Evolutionary conservation across 225 moss, liverwort and hornwort genomes (phyloP).

Genomic region (Asterella californica): DNA sequence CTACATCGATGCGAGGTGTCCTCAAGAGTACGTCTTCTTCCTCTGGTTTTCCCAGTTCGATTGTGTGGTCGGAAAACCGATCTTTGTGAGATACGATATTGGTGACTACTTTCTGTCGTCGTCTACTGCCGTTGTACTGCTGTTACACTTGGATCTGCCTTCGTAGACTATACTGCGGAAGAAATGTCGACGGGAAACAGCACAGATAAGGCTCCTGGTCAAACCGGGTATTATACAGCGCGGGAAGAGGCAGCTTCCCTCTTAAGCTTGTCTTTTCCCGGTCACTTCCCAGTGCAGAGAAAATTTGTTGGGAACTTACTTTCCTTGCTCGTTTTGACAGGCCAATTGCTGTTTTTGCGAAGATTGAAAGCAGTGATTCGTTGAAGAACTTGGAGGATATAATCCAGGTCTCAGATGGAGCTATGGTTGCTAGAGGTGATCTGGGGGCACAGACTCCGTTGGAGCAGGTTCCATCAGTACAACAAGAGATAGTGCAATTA

Average conservation of each 20-base stretch:
- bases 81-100: background rate
- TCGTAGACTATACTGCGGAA: too few species aligned
- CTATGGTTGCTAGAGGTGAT: slow-evolving; percentile 99
- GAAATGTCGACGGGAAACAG: background rate
- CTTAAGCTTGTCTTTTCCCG: background rate
- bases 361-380: slow-evolving; percentile 95
- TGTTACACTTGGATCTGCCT: background rate
- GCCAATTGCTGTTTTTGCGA: slow-evolving; percentile 87
- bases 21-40: slow-evolving; percentile 46
- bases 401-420: slow-evolving; percentile 87
- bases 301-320: background rate
- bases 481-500: slow-evolving; percentile 76
- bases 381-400: slow-evolving; percentile 87
- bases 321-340: slow-evolving; percentile 27
- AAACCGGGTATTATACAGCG: background rate
- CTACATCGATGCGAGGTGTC: slow-evolving; percentile 80
- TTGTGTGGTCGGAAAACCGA: background rate
- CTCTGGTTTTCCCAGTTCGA: background rate
- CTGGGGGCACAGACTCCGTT: slow-evolving; percentile 94
- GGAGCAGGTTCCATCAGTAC: slow-evolving; percentile 96
- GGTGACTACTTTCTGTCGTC: background rate
- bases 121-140: background rate
- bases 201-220: background rate
- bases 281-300: background rate
- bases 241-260: background rate